Percentiles rank a stretch among this genome's conserved stretches.
phyloP scores from a whole-genome alignment of 306 rosid genomes.

The Citrullus mucosospermus region DNA sequence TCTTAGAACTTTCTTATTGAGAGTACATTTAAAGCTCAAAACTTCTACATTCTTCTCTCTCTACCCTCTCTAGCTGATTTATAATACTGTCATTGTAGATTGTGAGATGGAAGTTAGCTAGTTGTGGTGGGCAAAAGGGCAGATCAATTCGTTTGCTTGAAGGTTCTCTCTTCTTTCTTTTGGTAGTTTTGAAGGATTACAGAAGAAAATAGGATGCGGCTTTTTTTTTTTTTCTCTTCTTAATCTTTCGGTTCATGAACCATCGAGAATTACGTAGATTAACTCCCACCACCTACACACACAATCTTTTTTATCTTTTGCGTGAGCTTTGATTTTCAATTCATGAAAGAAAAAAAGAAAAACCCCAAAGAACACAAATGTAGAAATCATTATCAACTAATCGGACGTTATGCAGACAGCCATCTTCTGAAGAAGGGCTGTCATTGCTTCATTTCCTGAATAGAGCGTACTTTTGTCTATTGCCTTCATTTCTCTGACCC shows the following conservation, averaged over 20 bases:
- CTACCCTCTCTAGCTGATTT: too few relatives aligned
- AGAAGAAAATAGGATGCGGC: background rate
- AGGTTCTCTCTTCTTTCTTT: background rate
- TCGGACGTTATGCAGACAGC: background rate
- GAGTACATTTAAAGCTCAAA: too few relatives aligned
- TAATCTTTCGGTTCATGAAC: background rate
- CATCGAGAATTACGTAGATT: background rate
- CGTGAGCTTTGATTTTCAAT: background rate
- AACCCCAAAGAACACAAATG: background rate
- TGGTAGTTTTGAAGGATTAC: background rate
- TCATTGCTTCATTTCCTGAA: background rate
- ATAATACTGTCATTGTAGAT: slow-evolving; percentile 33
- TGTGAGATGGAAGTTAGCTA: slow-evolving; percentile 33
- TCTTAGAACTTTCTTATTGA: too few relatives aligned
- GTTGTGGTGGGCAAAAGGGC: background rate
- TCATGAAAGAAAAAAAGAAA: background rate
- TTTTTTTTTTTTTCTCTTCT: background rate
- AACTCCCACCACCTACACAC: background rate
- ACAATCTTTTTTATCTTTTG: background rate
- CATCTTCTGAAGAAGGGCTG: background rate
- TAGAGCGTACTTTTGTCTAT: too few relatives aligned
- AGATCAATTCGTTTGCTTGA: background rate
- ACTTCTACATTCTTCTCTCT: background rate
- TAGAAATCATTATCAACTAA: background rate
- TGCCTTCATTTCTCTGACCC: background rate